A percentile compares a stretch with the other conserved stretches of the same genome.
These are phyloP conservation scores for Aspergillus mulundensis DNA, from an alignment of 495 filamentous ascomycete genomes.

Conservation along the genomic window DNA sequence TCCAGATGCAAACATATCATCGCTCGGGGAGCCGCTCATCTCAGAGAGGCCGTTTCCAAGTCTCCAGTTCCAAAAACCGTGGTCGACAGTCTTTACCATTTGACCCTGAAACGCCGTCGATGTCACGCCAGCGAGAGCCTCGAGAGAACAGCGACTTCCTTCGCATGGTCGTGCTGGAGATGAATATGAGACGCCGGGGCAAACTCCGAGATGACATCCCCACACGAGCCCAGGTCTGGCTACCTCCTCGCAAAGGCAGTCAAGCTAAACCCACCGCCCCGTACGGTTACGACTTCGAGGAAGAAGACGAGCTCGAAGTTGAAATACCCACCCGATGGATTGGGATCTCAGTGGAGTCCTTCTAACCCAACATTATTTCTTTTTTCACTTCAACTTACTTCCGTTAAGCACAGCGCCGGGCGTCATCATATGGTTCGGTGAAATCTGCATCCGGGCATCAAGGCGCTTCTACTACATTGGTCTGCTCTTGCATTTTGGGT, in stretches of 20 bases:
- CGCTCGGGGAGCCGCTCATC: slow-evolving; percentile 32
- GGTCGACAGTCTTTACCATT: slow-evolving; percentile 39
- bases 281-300: slow-evolving; percentile 30
- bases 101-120: slow-evolving; percentile 42
- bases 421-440: slow-evolving; percentile 7
- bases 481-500: slow-evolving; percentile 11
- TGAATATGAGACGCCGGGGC: slow-evolving; percentile 90
- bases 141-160: slow-evolving; percentile 94
- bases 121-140: slow-evolving; percentile 77
- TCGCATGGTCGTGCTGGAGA: slow-evolving; percentile 89
- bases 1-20: slow-evolving; percentile 82
- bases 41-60: slow-evolving; percentile 32
- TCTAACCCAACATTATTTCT: slow-evolving; percentile 11
- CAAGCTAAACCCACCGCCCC: slow-evolving; percentile 16
- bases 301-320: slow-evolving; percentile 32
- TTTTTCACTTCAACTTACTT: slow-evolving; percentile 6
- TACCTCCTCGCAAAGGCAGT: slow-evolving; percentile 72
- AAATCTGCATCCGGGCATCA: background rate
- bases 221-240: slow-evolving; percentile 74
- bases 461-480: slow-evolving; percentile 2
- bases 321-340: slow-evolving; percentile 40
- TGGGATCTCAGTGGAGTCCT: slow-evolving; percentile 32
- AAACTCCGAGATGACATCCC: slow-evolving; percentile 85
- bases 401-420: slow-evolving; percentile 22
- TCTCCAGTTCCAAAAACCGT: slow-evolving; percentile 24